Evolutionary conservation across 2,329 filamentous ascomycete species (phyloP).

Genomic region (Cercospora sojina): DNA sequence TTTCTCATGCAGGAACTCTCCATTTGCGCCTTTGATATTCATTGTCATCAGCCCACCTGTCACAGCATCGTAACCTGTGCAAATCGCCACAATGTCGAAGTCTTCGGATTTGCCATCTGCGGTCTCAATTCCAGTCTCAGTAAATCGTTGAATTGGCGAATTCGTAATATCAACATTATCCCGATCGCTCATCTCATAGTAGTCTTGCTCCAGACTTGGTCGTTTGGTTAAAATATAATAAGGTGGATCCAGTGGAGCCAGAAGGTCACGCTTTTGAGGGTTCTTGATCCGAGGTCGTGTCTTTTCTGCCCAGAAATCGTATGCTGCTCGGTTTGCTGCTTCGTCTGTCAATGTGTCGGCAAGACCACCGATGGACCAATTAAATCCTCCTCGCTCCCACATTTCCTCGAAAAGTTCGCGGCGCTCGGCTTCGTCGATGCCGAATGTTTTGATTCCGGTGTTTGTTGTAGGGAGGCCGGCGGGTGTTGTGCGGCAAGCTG

Average conservation of each 20-base stretch:
- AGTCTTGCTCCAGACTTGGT: constrained; percentile 47
- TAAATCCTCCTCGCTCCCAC: constrained; percentile 35
- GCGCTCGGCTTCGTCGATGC: background rate
- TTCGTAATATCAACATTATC: constrained; percentile 45
- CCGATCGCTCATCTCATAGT: constrained; percentile 41
- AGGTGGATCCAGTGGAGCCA: constrained; percentile 44
- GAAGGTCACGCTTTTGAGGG: constrained; percentile 45
- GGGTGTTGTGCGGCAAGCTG: background rate
- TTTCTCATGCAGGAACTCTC: background rate
- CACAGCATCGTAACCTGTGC: background rate
- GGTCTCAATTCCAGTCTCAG: background rate
- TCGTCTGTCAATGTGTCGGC: constrained; percentile 12
- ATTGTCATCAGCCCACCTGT: background rate
- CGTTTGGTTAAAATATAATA: constrained; percentile 49
- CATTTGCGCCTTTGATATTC: background rate
- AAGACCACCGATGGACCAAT: constrained; percentile 12
- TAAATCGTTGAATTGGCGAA: constrained; percentile 44
- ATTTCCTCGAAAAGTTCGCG: background rate
- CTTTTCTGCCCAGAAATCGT: constrained; percentile 50
- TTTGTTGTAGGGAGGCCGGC: background rate
- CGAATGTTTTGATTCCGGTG: background rate
- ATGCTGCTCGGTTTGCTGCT: constrained; percentile 17
- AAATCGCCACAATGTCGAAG: background rate
- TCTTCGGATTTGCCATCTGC: background rate
- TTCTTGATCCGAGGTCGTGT: constrained; percentile 45